These are phyloP conservation scores for Fagopyrum homotropicum DNA, from an alignment of 148 eudicot species.

Conservation along the genomic window DNA sequence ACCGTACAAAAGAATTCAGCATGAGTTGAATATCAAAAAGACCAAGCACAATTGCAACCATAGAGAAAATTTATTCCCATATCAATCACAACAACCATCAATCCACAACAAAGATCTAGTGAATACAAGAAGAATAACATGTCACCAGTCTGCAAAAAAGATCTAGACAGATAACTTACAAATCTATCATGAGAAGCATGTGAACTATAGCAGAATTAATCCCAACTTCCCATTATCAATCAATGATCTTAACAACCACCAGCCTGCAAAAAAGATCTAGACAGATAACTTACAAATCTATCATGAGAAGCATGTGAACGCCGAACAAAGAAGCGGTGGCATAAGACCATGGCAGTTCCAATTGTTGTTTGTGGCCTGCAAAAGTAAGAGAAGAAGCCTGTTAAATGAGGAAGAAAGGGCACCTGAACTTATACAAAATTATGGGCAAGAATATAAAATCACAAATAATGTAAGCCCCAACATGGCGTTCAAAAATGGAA, in stretches of 20 bases:
- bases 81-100: background rate
- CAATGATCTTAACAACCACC: background rate
- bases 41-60: too few species aligned
- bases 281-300: slow-evolving; percentile 79
- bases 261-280: background rate
- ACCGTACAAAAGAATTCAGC: too few species aligned
- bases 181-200: slow-evolving; percentile 97
- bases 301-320: slow-evolving; percentile 95
- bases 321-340: slow-evolving; percentile 89
- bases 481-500: too few species aligned
- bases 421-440: background rate
- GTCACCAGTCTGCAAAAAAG: background rate
- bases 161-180: slow-evolving; percentile 48
- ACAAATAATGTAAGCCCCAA: background rate
- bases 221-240: background rate
- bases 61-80: background rate
- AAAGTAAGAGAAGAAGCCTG: slow-evolving; percentile 13
- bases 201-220: slow-evolving; percentile 32
- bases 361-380: slow-evolving; percentile 94
- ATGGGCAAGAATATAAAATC: background rate
- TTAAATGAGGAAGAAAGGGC: background rate
- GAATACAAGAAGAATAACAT: background rate
- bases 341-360: slow-evolving; percentile 94
- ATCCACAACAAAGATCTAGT: background rate
- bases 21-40: too few species aligned